Conservation (phyloP, 2,329 filamentous ascomycete genomes). For the Cladophialophora carrionii region DNA sequence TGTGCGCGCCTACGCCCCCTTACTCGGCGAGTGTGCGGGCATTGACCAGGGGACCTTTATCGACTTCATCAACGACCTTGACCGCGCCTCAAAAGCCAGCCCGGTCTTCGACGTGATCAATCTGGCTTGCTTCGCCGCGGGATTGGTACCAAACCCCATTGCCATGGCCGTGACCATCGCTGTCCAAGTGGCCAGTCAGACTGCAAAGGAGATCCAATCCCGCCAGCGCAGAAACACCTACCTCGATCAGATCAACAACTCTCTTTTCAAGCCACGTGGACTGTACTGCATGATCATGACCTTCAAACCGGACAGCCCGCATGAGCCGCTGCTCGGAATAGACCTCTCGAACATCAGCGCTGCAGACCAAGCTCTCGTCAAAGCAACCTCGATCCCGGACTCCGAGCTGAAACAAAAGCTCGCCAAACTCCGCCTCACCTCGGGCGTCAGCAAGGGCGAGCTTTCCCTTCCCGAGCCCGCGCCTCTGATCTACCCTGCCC, state of each 20-base stretch:
- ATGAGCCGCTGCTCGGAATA: slow-evolving; percentile 34
- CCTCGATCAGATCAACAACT: slow-evolving; percentile 59
- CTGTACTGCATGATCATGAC: slow-evolving; percentile 61
- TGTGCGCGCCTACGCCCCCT: slow-evolving; percentile 57
- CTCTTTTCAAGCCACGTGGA: slow-evolving; percentile 61
- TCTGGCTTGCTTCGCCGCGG: slow-evolving; percentile 33
- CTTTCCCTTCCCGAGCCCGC: slow-evolving; percentile 52
- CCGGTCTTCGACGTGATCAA: slow-evolving; percentile 37
- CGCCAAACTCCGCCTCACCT: slow-evolving; percentile 28
- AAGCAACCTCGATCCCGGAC: slow-evolving; percentile 36
- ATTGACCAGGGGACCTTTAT: slow-evolving; percentile 56
- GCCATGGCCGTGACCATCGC: slow-evolving; percentile 33
- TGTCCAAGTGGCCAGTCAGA: slow-evolving; percentile 26
- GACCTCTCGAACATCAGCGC: slow-evolving; percentile 39
- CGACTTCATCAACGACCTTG: slow-evolving; percentile 54
- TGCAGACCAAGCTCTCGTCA: slow-evolving; percentile 40
- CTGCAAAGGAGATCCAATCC: slow-evolving; percentile 31
- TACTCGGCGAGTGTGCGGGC: slow-evolving; percentile 49
- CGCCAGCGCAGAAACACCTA: slow-evolving; percentile 55
- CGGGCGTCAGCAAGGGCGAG: slow-evolving; percentile 43
- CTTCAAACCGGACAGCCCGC: slow-evolving; percentile 50
- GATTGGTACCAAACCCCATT: slow-evolving; percentile 33
- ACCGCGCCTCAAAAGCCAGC: slow-evolving; percentile 39
- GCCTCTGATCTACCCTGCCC: slow-evolving; percentile 53
- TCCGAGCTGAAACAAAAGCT: slow-evolving; percentile 24